These are phyloP conservation scores for Alternaria arbusti DNA, from an alignment of 2,329 filamentous ascomycete species.

Conservation along the genomic window DNA sequence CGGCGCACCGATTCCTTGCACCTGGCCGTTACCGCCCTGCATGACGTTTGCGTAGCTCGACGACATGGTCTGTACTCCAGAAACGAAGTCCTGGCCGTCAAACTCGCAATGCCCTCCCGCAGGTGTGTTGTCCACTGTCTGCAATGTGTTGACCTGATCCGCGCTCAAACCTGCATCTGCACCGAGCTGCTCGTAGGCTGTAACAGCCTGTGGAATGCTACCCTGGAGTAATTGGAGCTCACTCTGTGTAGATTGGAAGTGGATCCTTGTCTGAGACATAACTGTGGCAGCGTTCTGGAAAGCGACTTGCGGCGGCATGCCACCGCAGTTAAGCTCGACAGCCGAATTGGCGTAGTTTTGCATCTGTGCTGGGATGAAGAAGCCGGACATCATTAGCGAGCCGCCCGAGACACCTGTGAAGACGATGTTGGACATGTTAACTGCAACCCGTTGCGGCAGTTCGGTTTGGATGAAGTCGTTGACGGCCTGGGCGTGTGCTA, in stretches of 20 bases:
- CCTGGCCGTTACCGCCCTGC: conserved; percentile 59
- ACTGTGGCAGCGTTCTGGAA: conserved; percentile 55
- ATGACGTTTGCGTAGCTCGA: conserved; percentile 61
- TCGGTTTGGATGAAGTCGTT: conserved; percentile 59
- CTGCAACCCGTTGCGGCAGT: conserved; percentile 61
- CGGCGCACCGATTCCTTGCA: conserved; percentile 55
- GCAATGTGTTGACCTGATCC: conserved; percentile 57
- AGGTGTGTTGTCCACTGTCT: conserved; percentile 65
- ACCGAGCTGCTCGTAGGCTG: conserved; percentile 60
- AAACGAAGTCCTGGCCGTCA: conserved; percentile 60
- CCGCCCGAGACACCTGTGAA: conserved; percentile 66
- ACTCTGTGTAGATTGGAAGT: conserved; percentile 63
- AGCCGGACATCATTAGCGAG: conserved; percentile 60
- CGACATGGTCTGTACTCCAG: conserved; percentile 64
- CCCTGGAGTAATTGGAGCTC: conserved; percentile 59
- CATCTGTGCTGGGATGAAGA: conserved; percentile 65
- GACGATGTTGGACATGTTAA: conserved; percentile 60
- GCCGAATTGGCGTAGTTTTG: conserved; percentile 58
- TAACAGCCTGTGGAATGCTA: conserved; percentile 59
- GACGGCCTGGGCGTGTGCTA: conserved; percentile 62
- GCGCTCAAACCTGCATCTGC: conserved; percentile 52
- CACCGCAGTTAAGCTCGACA: conserved; percentile 64
- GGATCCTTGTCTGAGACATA: conserved; percentile 57
- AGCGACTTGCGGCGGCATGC: conserved; percentile 59
- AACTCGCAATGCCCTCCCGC: conserved; percentile 66